Evolutionary conservation across 192 early-diverging fungal species (phyloP), one percentile per base, ranked within the genome.

Genomic region (Podila epicladia): DNA sequence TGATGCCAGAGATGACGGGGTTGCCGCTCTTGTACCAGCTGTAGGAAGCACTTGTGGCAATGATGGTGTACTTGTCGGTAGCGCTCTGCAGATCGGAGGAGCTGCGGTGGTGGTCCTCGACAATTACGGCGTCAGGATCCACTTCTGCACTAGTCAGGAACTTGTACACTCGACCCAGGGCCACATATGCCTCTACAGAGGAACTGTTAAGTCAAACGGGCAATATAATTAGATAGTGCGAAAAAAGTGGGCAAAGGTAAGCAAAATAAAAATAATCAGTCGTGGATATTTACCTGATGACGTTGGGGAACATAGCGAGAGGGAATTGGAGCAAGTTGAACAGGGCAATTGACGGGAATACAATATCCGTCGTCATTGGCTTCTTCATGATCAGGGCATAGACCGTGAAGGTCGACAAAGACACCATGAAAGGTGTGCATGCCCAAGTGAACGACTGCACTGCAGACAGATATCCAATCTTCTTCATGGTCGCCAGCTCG

Each of bases 261-360:
- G 5, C 17, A 11, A 9, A 24, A 24, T 0, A 55, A 55, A n/a
- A n/a, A 55, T 9, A 11, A 26, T n/a, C n/a, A 26, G 17, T 0
- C 53, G 8, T 24, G 53, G 9, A n/a, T 3, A 55, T 68, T 17
- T 93, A 86, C 32, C 91, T 91, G 38, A 99, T 92, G 17, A 97
- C 92, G 41, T 74, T 90, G 0, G 98, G 97, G 71, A 98, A 93
- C 58, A 94, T 89, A 35, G 88, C 58, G 9, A 98, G 85, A 51
- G 98, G 96, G 87, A 97, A 97, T 84, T 94, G 93, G 17, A 98
- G 84, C 61, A 97, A 77, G 85, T 97, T 97, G 90, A 99, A 97
- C 19, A 99, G 84, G 2, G 96, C 75, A 51, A 99, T 88, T 2
- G 95, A 91, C 3, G 96, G 93, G 77, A 98, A 98, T 0, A 94